Evolutionary conservation across 208 protist species (phyloP).

Genomic region (Phytomonas sp.): DNA sequence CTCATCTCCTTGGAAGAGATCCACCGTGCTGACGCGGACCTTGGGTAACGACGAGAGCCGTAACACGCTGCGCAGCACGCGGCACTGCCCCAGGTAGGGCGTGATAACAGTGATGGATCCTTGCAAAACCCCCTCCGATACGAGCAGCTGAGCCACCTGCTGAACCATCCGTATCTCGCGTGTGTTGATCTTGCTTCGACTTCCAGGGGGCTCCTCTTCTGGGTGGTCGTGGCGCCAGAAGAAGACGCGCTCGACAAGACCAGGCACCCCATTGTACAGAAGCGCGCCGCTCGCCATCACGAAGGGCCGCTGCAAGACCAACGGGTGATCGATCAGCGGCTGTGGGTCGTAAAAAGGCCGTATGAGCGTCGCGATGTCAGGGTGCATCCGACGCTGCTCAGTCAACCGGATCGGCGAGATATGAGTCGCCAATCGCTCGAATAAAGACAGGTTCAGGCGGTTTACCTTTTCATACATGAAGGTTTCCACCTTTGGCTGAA

Average conservation of each 20-base stretch:
- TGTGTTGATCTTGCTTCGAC: constrained; percentile 84
- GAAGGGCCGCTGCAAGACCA: constrained; percentile 42
- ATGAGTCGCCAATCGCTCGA: constrained; percentile 71
- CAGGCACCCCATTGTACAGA: constrained; percentile 42
- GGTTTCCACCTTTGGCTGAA: constrained; percentile 89
- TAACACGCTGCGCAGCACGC: constrained; percentile 66
- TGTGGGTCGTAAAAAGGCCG: constrained; percentile 79
- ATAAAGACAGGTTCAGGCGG: constrained; percentile 83
- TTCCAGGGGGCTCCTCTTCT: constrained; percentile 67
- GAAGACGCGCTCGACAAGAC: constrained; percentile 64
- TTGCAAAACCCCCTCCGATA: constrained; percentile 78
- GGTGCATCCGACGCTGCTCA: constrained; percentile 90
- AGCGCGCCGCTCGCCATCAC: constrained; percentile 22
- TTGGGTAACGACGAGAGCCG: constrained; percentile 59
- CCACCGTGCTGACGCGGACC: constrained; percentile 87
- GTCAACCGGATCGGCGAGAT: constrained; percentile 61
- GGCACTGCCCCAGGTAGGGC: constrained; percentile 91
- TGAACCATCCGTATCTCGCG: constrained; percentile 75
- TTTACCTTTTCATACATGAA: constrained; percentile 85
- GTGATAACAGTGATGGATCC: constrained; percentile 91
- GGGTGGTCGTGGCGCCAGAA: constrained; percentile 86
- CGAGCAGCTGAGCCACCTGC: constrained; percentile 60
- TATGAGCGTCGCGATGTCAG: constrained; percentile 68
- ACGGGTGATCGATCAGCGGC: constrained; percentile 51
- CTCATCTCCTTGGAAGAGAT: constrained; percentile 95